phyloP scores from a whole-genome alignment of 148 eudicot genomes.

The Diospyros kaki region DNA sequence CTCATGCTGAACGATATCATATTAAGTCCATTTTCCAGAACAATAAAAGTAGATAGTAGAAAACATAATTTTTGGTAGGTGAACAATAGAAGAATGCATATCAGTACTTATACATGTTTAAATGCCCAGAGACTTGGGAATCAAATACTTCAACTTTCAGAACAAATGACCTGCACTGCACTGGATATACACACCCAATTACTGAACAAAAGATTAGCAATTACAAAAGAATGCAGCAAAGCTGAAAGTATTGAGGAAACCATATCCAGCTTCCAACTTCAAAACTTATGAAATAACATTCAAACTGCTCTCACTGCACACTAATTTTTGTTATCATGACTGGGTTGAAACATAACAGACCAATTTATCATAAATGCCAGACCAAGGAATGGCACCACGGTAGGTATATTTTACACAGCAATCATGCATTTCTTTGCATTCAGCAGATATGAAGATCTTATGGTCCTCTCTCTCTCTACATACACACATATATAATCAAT shows the following conservation, averaged over 20 bases:
- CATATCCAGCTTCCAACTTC: background rate
- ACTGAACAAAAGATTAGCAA: background rate
- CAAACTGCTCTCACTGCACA: background rate
- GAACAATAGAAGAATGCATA: background rate
- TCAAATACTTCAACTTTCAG: background rate
- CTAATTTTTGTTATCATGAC: too few relatives aligned
- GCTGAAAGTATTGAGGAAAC: background rate
- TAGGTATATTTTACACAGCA: background rate
- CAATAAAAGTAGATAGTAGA: too few relatives aligned
- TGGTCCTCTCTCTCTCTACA: too few relatives aligned
- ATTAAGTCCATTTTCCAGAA: too few relatives aligned
- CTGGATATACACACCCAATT: background rate
- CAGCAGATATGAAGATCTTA: background rate
- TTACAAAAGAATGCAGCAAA: background rate
- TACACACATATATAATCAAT: background rate
- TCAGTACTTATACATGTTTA: background rate
- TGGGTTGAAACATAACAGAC: too few relatives aligned
- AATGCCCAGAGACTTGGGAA: background rate
- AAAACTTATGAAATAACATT: background rate
- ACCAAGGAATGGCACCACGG: too few relatives aligned
- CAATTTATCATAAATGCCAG: background rate
- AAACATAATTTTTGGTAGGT: too few relatives aligned
- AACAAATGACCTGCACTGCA: background rate
- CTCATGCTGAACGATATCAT: background rate
- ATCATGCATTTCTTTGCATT: background rate